Evolutionary conservation across 2,329 filamentous ascomycete genomes (phyloP), one percentile per base, ranked within the genome.

Genomic region (Penicillium sp.): DNA sequence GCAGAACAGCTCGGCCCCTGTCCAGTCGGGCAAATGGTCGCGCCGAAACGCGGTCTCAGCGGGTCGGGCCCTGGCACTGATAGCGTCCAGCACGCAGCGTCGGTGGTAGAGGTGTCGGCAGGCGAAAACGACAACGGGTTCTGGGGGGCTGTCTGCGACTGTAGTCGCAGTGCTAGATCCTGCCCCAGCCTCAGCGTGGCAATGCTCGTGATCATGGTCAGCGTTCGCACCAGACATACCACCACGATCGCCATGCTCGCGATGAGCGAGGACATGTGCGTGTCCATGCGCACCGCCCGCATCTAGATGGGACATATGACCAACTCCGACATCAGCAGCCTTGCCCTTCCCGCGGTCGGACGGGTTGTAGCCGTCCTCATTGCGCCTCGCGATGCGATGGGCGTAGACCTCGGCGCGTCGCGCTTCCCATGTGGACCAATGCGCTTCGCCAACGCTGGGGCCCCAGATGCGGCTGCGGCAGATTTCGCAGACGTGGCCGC

Each of bases 381-480:
- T 45, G 15, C 59, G 61, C 42, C 57, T 63, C 17, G 57, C 56
- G 29, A 64, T 56, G 26, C 63, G 65, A 44, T 57, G 64, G 37
- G 64, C 59, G n/a, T 60, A 53, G 28, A 58, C 61, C 49, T 68
- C 58, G 17, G 62, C 61, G 51, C 71, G 70, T 57, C 74, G 79
- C 48, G 78, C 77, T 66, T 93, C 83, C 89, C 88, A 97, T 1
- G 83, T 83, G 44, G 87, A 83, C 75, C 88, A 95, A 1, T 95
- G 78, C 33, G 82, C 78, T 0, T 81, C 78, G 0, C 87, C 85
- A 0, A 88, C 84, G 0, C 89, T 90, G 0, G 90, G 88, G 0
- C 93, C 94, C 91, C 93, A 98, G 2, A 89, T 79, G 6, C 90
- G 77, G 42, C 80, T 80, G 42, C 84, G 83, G 60, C 94, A 98